phyloP scores from a whole-genome alignment of 164 flowering plant genomes.

The Berberis thunbergii region DNA sequence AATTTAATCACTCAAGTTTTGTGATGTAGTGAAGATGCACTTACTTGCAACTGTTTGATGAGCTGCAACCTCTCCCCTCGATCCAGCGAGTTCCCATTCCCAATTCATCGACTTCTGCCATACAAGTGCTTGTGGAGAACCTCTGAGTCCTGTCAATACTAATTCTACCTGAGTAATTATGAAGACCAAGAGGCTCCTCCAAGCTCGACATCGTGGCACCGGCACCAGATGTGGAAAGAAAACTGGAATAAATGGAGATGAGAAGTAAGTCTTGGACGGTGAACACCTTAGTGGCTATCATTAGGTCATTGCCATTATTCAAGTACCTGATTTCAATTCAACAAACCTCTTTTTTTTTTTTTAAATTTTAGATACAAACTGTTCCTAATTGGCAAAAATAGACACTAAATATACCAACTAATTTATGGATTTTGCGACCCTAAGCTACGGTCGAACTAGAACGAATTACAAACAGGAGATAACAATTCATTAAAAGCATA shows the following conservation, averaged over 20 bases:
- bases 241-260: constrained; percentile 18
- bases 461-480: too few species aligned
- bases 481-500: too few species aligned
- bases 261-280: constrained; percentile 18
- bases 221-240: constrained; percentile 15
- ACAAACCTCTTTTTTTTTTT: too few species aligned
- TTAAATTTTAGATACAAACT: too few species aligned
- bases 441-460: too few species aligned
- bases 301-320: constrained; percentile 6
- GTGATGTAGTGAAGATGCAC: constrained; percentile 7
- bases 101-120: constrained; percentile 45
- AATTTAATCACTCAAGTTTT: too few species aligned
- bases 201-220: constrained; percentile 70
- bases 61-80: constrained; percentile 76
- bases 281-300: constrained; percentile 17
- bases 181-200: constrained; percentile 78
- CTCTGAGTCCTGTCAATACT: constrained; percentile 51
- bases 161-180: constrained; percentile 62
- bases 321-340: too few species aligned
- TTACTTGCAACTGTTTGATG: constrained; percentile 76
- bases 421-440: too few species aligned
- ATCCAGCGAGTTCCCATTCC: constrained; percentile 70
- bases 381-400: too few species aligned
- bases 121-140: constrained; percentile 65
- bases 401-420: too few species aligned